These are phyloP conservation scores for Suhomyces sp. DNA, from an alignment of 805 yeast species.

Conservation along the genomic window DNA sequence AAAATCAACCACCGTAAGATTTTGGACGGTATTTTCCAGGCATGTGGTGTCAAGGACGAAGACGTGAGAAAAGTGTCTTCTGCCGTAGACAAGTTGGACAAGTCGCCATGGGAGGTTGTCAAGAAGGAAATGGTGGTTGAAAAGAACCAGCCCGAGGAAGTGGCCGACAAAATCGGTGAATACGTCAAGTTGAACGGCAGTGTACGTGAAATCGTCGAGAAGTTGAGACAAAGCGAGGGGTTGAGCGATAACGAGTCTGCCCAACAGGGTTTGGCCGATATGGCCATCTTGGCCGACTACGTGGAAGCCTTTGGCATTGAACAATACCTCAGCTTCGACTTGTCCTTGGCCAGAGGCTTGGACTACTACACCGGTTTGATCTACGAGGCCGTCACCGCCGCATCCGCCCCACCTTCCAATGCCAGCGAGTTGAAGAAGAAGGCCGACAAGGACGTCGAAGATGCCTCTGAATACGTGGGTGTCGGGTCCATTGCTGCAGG, in stretches of 20 bases:
- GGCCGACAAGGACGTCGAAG: constrained; percentile 62
- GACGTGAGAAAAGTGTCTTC: constrained; percentile 91
- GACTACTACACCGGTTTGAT: constrained; percentile 97
- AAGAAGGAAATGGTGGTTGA: constrained; percentile 89
- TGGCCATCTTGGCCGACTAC: constrained; percentile 70
- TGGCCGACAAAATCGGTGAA: constrained; percentile 90
- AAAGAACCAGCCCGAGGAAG: constrained; percentile 85
- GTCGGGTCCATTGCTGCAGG: constrained; percentile 99
- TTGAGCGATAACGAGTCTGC: constrained; percentile 70
- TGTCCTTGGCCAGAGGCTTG: constrained; percentile 94
- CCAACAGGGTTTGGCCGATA: constrained; percentile 75
- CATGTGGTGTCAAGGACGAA: constrained; percentile 90
- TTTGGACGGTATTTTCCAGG: constrained; percentile 91
- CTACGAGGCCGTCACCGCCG: constrained; percentile 93
- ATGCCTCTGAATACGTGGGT: constrained; percentile 95
- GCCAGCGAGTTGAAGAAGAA: constrained; percentile 63
- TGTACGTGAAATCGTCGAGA: constrained; percentile 56
- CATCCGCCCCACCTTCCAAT: constrained; percentile 90
- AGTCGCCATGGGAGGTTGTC: constrained; percentile 92
- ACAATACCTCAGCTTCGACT: constrained; percentile 72
- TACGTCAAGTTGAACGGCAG: constrained; percentile 84
- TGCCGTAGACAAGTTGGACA: constrained; percentile 96
- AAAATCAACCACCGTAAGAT: constrained; percentile 95
- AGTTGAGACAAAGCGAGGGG: constrained; percentile 54
- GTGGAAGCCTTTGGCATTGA: constrained; percentile 79